A percentile compares a stretch with the other conserved stretches of the same genome.
Evolutionary conservation across 768 basidiomycete genomes (phyloP).

Genomic region (Leccinum disarticulatum): DNA sequence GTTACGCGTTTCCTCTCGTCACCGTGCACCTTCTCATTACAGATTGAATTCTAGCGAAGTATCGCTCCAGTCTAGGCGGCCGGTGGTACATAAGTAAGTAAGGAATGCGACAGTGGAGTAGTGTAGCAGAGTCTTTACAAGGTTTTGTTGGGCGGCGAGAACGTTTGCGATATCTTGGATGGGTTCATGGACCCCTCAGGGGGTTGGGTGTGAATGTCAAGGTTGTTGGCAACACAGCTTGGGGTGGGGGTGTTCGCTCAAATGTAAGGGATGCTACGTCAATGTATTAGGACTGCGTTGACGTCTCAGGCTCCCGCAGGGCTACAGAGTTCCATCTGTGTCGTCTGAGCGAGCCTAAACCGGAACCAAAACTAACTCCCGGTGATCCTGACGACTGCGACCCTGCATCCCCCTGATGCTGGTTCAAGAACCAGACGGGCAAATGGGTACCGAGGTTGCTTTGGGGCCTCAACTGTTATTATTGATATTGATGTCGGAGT

Average conservation of each 20-base stretch:
- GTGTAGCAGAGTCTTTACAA: constrained; percentile 39
- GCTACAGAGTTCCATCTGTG: too few relatives aligned
- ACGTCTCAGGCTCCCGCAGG: constrained; percentile 28
- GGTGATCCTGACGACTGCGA: constrained; percentile 35
- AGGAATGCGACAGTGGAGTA: too few relatives aligned
- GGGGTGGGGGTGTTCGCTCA: constrained; percentile 85
- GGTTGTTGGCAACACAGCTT: constrained; percentile 79
- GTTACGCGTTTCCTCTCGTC: too few relatives aligned
- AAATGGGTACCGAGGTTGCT: constrained; percentile 19
- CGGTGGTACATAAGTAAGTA: too few relatives aligned
- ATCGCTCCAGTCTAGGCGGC: too few relatives aligned
- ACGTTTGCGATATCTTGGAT: constrained; percentile 83
- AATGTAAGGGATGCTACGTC: constrained; percentile 42
- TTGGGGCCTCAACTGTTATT: constrained; percentile 7
- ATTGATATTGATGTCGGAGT: constrained; percentile 6
- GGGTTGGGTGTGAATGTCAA: constrained; percentile 68
- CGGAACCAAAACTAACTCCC: constrained; percentile 13
- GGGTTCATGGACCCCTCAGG: constrained; percentile 80
- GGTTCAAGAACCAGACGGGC: constrained; percentile 15
- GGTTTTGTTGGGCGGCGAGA: constrained; percentile 89
- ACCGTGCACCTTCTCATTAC: too few relatives aligned
- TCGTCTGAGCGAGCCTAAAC: too few relatives aligned
- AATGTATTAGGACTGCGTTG: not conserved
- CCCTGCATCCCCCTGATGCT: constrained; percentile 23
- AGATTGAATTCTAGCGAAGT: too few relatives aligned